A percentile compares a stretch with the other conserved stretches of the same genome.
Conservation (phyloP, 2,329 filamentous ascomycete genomes). For the Ophiosphaerella herpotricha region DNA sequence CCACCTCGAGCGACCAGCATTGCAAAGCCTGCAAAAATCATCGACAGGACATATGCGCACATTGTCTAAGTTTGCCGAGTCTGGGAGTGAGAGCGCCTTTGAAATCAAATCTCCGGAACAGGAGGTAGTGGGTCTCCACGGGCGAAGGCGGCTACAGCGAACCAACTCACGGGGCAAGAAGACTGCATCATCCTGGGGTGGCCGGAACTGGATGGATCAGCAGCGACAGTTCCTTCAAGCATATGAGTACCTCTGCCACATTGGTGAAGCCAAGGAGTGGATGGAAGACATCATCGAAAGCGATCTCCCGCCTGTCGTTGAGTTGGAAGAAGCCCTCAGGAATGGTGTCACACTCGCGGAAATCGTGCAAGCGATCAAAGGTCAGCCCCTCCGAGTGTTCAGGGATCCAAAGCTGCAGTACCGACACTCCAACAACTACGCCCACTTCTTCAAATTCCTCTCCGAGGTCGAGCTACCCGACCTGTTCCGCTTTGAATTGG, state of each 20-base stretch:
- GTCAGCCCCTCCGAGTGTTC: conserved; percentile 80
- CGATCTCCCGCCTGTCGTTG: conserved; percentile 86
- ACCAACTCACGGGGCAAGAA: conserved; percentile 60
- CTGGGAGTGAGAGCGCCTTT: conserved; percentile 77
- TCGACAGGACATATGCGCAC: conserved; percentile 88
- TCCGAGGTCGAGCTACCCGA: conserved; percentile 92
- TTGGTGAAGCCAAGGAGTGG: conserved; percentile 99
- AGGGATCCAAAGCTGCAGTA: conserved; percentile 83
- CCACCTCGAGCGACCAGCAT: conserved; percentile 58
- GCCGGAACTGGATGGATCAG: conserved; percentile 97
- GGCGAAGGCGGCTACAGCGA: conserved; percentile 80
- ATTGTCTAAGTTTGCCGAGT: conserved; percentile 79
- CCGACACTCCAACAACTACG: conserved; percentile 97
- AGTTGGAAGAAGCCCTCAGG: conserved; percentile 88
- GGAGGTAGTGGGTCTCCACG: conserved; percentile 85
- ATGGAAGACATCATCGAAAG: conserved; percentile 90
- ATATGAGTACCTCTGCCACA: conserved; percentile 98
- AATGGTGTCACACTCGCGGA: conserved; percentile 95
- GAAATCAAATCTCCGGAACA: conserved; percentile 76
- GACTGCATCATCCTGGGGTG: conserved; percentile 67
- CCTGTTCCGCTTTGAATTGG: conserved; percentile 93
- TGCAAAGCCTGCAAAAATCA: conserved; percentile 82
- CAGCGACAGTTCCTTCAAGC: conserved; percentile 95
- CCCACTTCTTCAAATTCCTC: conserved; percentile 91
- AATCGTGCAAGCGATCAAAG: conserved; percentile 84